Base-by-base conservation (phyloP, 768 basidiomycete genomes). In the Chalciporus piperatus region DNA sequence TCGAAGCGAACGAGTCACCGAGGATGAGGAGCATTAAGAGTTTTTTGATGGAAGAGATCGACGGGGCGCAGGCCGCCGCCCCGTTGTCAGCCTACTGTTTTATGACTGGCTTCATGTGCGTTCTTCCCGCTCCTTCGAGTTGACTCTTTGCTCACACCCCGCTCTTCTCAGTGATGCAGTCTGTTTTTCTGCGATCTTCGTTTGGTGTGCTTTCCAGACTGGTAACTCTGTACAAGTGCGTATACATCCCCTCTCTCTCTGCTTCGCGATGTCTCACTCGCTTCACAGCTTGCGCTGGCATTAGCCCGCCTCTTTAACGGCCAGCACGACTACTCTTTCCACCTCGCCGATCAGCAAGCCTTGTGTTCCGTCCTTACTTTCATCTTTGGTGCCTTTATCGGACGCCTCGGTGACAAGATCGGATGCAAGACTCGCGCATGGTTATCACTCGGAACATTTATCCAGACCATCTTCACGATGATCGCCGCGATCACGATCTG, bases 181-280 rank as follows among this genome's bases (percentile, higher is more conserved):
- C 25, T 83, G 81, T 3, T 92, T 92, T 72, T 82, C 87, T 40
- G 85, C 90, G 2, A 73, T 89, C 42, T 92, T 83, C 66, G 81
- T 92, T 12, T 92, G 90, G 88, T 87, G 85, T 66, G 89, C 85
- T 13, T 92, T 91, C 68, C 89, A 92, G 68, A 91, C 89, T 0
- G 89, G 87, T 46, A 89, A 89, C 63, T 81, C 82, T 57, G 76
- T 81, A 10, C 84, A 87, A 73, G 84, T 85, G 59, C 22, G 60
- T 43, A 1, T 1, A 27, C 9, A 27, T 0, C 6, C 10, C 39
- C 9, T n/a, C 3, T 8, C 16, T 13, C 0, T 10, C 28, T 14
- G 2, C 3, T 35, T 11, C 10, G 30, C 20, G 16, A 48, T 55
- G 13, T 46, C 9, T 39, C 9, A 47, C 20, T 4, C 54, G 22